These are phyloP conservation scores for Mycena sanguinolenta DNA, from an alignment of 768 basidiomycete genomes.

Conservation along the genomic window DNA sequence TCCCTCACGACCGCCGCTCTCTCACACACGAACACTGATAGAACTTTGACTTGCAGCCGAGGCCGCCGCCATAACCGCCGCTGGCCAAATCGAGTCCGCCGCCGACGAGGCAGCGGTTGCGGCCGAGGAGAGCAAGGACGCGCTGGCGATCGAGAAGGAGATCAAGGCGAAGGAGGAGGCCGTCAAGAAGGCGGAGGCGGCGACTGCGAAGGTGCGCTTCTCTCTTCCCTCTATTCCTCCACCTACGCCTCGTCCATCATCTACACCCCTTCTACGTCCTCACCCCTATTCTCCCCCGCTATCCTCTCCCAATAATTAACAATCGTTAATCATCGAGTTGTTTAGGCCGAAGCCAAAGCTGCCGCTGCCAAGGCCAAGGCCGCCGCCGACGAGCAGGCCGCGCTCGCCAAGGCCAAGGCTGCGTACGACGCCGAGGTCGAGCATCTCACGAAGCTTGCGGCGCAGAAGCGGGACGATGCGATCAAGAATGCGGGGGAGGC, in stretches of 20 bases:
- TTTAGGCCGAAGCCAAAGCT: constrained; percentile 28
- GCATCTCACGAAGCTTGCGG: constrained; percentile 26
- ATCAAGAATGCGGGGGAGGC: constrained; percentile 27
- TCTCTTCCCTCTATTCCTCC: background rate
- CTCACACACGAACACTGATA: no score
- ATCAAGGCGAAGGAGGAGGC: constrained; percentile 31
- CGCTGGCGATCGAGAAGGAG: constrained; percentile 23
- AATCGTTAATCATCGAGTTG: no score
- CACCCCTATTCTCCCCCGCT: no score
- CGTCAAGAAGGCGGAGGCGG: constrained; percentile 13
- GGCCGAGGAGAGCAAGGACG: constrained; percentile 22
- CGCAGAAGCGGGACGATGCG: constrained; percentile 32
- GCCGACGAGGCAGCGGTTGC: background rate
- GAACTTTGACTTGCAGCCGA: no score
- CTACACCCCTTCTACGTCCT: no score
- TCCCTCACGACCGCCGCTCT: no score
- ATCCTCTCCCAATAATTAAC: background rate
- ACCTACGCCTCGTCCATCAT: background rate
- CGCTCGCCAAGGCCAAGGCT: constrained; percentile 22
- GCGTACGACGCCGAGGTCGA: constrained; percentile 31
- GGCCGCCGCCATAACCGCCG: background rate
- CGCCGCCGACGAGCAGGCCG: constrained; percentile 14
- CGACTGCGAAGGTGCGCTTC: constrained; percentile 20
- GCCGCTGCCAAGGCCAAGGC: constrained; percentile 29
- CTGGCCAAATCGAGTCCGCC: background rate